phyloP scores from a whole-genome alignment of 805 yeast species.

The baker's yeast (Saccharomyces cerevisiae) region DNA sequence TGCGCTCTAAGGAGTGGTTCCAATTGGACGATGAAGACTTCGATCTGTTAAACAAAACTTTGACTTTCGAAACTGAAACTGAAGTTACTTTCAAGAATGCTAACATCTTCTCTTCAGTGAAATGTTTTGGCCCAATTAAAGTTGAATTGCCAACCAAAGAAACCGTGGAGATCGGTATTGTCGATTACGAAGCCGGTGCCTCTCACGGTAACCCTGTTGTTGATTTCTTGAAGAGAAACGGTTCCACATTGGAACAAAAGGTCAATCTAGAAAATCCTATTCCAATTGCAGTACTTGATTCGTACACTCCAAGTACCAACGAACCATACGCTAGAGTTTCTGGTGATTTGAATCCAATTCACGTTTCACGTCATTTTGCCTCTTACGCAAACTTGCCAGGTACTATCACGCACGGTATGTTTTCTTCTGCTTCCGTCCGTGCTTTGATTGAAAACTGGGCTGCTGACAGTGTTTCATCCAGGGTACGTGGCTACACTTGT shows the following conservation, averaged over 20 bases:
- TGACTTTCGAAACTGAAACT: slow-evolving; percentile 85
- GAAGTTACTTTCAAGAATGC: slow-evolving; percentile 73
- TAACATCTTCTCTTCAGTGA: slow-evolving; percentile 66
- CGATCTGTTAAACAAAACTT: slow-evolving; percentile 67
- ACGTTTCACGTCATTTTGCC: slow-evolving; percentile 91
- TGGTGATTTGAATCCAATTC: slow-evolving; percentile 97
- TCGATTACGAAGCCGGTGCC: slow-evolving; percentile 81
- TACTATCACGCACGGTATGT: slow-evolving; percentile 99
- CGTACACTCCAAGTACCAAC: slow-evolving; percentile 88
- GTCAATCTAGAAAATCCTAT: slow-evolving; percentile 82
- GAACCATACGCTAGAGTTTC: slow-evolving; percentile 96
- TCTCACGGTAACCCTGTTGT: slow-evolving; percentile 96
- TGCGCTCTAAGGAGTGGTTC: slow-evolving; percentile 97
- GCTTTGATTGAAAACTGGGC: slow-evolving; percentile 96
- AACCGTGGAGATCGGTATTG: slow-evolving; percentile 71
- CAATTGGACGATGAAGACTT: slow-evolving; percentile 60
- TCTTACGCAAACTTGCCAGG: slow-evolving; percentile 91
- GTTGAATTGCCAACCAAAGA: slow-evolving; percentile 90
- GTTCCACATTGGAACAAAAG: slow-evolving; percentile 90
- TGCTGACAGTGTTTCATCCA: slow-evolving; percentile 90
- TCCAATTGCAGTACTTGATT: slow-evolving; percentile 57
- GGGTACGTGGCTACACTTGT: slow-evolving; percentile 91
- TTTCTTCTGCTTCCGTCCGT: slow-evolving; percentile 91
- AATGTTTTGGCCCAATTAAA: slow-evolving; percentile 76
- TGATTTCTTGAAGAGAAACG: slow-evolving; percentile 87